Base-by-base conservation (phyloP, 768 basidiomycete genomes). In the Agrocybe chaxingu region DNA sequence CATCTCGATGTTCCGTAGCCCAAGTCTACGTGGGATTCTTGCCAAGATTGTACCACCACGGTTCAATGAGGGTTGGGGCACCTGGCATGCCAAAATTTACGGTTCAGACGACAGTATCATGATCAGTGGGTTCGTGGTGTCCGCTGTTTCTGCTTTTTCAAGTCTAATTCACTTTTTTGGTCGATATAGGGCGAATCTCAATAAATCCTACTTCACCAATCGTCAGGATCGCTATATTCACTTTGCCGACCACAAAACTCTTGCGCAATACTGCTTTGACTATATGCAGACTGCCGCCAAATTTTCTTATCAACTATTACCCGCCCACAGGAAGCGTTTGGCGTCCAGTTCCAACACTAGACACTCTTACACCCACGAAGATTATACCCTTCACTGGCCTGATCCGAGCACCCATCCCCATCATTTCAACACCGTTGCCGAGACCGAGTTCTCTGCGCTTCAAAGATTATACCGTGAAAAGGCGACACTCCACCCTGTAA, bases 11-110 rank as follows among this genome's bases (percentile, higher is more conserved):
- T 99, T 93, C 59, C 82, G 91, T 42, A 93, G 91, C 60, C 96
- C 97, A 0, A 89, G 83, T 45, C 76, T 98, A 29, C 77, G 82
- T 12, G 88, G 90, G 0, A 51, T 90, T 24, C 74, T 90, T 65
- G 81, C 89, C 30, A 79, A 75, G 48, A 53, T 96, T 29, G 85
- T 98, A 6, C 97, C 97, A 6, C 86, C 89, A 18, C 77, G 97
- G 47, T 97, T 92, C 69, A 96, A 99, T 59, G 97, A 99, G 70
- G 97, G 95, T 1, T 98, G 94, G 90, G 96, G 95, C 0, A 92
- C 95, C 1, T 98, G 95, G 95, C 97, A 98, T 65, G 87, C 92
- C 3, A 99, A 99, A 68, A 79, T 94, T 49, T 99, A 99, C 62
- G 93, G 92, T 13, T 86, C 80, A 0, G 97, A 99, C 64, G 86